A percentile compares a stretch with the other conserved stretches of the same genome.
Evolutionary conservation across 148 eudicot genomes (phyloP).

Genomic region (Rhododendron mucronatum): DNA sequence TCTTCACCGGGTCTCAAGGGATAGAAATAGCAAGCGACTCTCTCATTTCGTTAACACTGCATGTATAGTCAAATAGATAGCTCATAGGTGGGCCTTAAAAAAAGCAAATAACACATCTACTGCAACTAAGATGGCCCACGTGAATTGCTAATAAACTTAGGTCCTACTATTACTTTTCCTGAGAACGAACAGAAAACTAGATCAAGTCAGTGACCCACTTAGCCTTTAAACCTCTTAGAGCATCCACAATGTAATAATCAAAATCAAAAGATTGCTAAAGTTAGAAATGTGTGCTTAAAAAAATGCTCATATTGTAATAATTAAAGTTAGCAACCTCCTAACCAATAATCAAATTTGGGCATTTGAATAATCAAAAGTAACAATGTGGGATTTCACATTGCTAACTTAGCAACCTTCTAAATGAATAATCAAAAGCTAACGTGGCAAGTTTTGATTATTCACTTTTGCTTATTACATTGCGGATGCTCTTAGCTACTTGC

Average conservation of each 20-base stretch:
- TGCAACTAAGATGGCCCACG: not conserved
- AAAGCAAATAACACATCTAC: not conserved
- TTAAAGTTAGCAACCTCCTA: too few relatives aligned
- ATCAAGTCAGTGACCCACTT: not conserved
- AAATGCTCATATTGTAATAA: too few relatives aligned
- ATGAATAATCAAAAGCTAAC: too few relatives aligned
- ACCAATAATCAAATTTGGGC: too few relatives aligned
- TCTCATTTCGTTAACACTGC: not conserved
- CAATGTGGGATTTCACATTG: too few relatives aligned
- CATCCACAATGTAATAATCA: too few relatives aligned
- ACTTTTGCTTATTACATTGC: too few relatives aligned
- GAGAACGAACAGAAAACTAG: not conserved
- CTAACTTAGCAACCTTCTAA: too few relatives aligned
- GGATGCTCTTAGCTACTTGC: not conserved
- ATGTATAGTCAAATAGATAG: not conserved
- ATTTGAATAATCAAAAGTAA: too few relatives aligned
- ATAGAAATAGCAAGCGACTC: not conserved
- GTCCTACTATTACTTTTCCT: not conserved
- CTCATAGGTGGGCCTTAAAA: not conserved
- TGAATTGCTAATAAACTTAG: not conserved
- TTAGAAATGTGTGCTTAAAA: too few relatives aligned
- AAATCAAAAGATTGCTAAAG: too few relatives aligned
- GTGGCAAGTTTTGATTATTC: too few relatives aligned
- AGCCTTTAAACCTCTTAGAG: not conserved
- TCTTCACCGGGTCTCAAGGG: not conserved